Conservation (phyloP, 208 protist species). For the Trypanosoma theileri region DNA sequence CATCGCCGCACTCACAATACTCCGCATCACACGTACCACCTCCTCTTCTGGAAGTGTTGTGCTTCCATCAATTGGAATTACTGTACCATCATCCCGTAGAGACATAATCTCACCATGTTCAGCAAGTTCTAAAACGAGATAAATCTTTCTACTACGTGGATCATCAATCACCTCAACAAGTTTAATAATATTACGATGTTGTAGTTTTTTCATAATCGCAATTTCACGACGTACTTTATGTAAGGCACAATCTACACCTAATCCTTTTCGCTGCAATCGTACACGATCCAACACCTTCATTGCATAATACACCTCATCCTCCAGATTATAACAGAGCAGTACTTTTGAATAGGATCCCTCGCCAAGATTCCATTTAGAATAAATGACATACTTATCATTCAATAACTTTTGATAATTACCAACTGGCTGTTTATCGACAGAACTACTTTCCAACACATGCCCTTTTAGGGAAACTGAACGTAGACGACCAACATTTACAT, state of each 20-base stretch:
- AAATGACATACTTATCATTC: constrained; percentile 74
- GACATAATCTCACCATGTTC: constrained; percentile 51
- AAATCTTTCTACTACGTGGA: constrained; percentile 73
- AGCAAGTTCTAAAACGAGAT: constrained; percentile 86
- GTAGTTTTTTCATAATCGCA: constrained; percentile 90
- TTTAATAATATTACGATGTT: constrained; percentile 89
- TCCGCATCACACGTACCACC: constrained; percentile 35
- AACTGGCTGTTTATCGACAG: background rate
- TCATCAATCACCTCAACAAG: constrained; percentile 94
- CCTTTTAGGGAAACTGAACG: constrained; percentile 3
- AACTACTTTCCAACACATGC: constrained; percentile 1
- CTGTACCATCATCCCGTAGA: constrained; percentile 44
- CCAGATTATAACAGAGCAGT: constrained; percentile 51
- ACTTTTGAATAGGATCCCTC: constrained; percentile 68
- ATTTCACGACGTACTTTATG: constrained; percentile 77
- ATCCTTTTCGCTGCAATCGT: constrained; percentile 35
- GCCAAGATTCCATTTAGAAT: constrained; percentile 44
- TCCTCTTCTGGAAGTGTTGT: constrained; percentile 32
- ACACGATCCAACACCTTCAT: constrained; percentile 57
- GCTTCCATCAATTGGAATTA: constrained; percentile 33
- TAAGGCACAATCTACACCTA: constrained; percentile 35
- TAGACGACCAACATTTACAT: constrained; percentile 17
- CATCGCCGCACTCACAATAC: constrained; percentile 42
- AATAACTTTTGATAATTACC: constrained; percentile 37
- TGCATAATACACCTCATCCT: constrained; percentile 51